Evolutionary conservation across 2,329 filamentous ascomycete genomes (phyloP).

Genomic region (Ophiocordyceps robertsii): DNA sequence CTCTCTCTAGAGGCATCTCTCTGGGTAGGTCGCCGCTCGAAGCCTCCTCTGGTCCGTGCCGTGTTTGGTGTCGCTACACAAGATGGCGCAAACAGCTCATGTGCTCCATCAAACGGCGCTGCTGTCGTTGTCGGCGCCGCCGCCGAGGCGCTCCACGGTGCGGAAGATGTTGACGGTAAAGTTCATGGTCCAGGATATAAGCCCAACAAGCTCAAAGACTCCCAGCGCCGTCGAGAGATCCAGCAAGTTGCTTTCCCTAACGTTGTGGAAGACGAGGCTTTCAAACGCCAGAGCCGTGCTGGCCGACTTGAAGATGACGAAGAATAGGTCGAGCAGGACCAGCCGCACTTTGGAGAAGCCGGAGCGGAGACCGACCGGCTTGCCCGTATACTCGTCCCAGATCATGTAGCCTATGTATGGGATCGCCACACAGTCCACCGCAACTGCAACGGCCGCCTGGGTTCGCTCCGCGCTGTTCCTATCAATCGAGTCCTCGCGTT

Average conservation of each 20-base stretch:
- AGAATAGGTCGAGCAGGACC: conserved; percentile 83
- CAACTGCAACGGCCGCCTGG: conserved; percentile 77
- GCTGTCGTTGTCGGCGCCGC: conserved; percentile 34
- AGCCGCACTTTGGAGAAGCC: conserved; percentile 78
- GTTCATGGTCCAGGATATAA: conserved; percentile 82
- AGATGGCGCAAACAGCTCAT: no score
- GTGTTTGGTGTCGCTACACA: no score
- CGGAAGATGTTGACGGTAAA: conserved; percentile 78
- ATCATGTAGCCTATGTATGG: conserved; percentile 90
- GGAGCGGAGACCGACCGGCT: conserved; percentile 76
- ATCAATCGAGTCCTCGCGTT: conserved; percentile 35
- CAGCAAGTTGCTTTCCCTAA: conserved; percentile 24
- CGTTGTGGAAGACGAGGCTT: conserved; percentile 51
- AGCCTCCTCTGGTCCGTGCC: no score
- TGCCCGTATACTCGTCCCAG: conserved; percentile 90
- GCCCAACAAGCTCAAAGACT: conserved; percentile 63
- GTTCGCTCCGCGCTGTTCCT: conserved; percentile 42
- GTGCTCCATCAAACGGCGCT: neutral
- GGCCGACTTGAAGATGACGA: conserved; percentile 93
- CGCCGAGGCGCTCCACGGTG: conserved; percentile 47
- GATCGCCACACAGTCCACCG: conserved; percentile 78
- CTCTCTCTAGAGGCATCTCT: no score
- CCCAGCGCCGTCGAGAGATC: conserved; percentile 56
- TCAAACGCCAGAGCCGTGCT: conserved; percentile 86
- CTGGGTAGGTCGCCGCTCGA: no score